phyloP scores from a whole-genome alignment of 2,329 filamentous ascomycete genomes.

The Hypoxylon rubiginosum region DNA sequence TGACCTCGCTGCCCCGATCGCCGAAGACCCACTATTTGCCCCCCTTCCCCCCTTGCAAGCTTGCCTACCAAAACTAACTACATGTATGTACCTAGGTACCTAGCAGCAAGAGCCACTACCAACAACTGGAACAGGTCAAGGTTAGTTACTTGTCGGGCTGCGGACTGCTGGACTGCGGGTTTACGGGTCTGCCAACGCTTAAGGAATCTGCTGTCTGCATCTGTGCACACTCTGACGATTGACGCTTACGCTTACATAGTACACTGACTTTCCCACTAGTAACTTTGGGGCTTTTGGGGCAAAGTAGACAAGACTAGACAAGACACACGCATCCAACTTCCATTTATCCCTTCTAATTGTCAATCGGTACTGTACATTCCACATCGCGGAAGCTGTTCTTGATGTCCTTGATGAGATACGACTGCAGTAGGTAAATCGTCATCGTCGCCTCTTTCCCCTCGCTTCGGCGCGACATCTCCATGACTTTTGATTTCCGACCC shows the following conservation, averaged over 20 bases:
- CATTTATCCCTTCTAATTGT: background rate
- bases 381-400: background rate
- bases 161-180: too few species aligned
- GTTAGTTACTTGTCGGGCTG: too few species aligned
- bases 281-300: too few species aligned
- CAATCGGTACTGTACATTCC: background rate
- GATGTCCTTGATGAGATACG: background rate
- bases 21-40: background rate
- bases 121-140: too few species aligned
- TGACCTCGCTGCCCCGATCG: background rate
- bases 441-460: background rate
- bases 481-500: background rate
- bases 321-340: background rate
- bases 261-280: background rate
- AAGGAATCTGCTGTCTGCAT: background rate
- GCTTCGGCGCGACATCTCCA: constrained; percentile 2
- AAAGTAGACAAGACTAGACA: too few species aligned
- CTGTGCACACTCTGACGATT: background rate
- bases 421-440: background rate
- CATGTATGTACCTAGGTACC: too few species aligned
- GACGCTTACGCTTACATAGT: background rate
- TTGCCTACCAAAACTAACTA: too few species aligned
- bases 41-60: background rate
- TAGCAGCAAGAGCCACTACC: too few species aligned
- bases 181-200: background rate